These are phyloP conservation scores for Plasmodium ovale DNA, from an alignment of 169 alveolate species.

Conservation along the genomic window DNA sequence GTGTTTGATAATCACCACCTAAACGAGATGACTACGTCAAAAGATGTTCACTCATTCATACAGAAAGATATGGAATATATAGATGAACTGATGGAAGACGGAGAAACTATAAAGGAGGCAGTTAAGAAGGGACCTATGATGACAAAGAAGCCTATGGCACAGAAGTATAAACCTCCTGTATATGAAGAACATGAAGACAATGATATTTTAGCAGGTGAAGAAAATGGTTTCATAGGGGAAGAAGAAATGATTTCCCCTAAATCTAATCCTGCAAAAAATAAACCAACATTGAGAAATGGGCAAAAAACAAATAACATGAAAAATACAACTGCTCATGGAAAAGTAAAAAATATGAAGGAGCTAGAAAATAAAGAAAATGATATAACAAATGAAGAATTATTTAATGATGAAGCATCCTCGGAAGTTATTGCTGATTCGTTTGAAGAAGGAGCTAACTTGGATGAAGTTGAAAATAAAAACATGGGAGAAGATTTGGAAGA, in stretches of 20 bases:
- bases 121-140: constrained; percentile 26
- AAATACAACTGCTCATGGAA: background rate
- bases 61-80: constrained; percentile 22
- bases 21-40: constrained; percentile 1
- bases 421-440: background rate
- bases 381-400: constrained; percentile 4
- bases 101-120: constrained; percentile 25
- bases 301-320: background rate
- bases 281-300: background rate
- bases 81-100: constrained; percentile 26
- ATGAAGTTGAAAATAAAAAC: background rate
- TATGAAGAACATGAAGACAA: background rate
- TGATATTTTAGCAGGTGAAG: constrained; percentile 7
- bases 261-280: background rate
- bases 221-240: constrained; percentile 18
- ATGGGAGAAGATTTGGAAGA: background rate
- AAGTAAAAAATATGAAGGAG: background rate
- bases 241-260: background rate
- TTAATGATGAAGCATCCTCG: background rate
- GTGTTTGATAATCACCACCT: constrained; percentile 37
- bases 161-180: background rate
- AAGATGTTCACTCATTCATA: constrained; percentile 28
- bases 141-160: background rate
- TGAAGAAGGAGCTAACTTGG: constrained; percentile 7
- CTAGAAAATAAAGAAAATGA: background rate